Percentiles rank a stretch among this genome's conserved stretches.
These are phyloP conservation scores for Prunus campanulata DNA, from an alignment of 306 rosid genomes.

Conservation along the genomic window DNA sequence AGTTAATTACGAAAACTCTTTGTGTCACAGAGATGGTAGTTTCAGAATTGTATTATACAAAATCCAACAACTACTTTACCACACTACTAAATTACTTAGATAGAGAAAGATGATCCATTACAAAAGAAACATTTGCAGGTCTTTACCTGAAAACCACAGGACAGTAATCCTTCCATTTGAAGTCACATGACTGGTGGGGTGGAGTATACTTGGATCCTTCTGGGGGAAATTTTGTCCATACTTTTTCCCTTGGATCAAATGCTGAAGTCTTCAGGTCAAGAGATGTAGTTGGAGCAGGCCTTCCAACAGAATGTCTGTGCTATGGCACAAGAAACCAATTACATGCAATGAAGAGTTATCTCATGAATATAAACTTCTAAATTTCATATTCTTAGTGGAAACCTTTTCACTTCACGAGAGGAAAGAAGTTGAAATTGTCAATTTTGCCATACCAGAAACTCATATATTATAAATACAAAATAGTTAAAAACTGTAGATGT, in stretches of 20 bases:
- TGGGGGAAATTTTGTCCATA: constrained; percentile 93
- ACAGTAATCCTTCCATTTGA: constrained; percentile 96
- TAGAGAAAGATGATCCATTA: constrained; percentile 14
- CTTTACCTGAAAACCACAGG: constrained; percentile 90
- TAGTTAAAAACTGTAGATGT: neutral
- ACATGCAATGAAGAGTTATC: constrained; percentile 28
- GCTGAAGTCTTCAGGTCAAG: constrained; percentile 87
- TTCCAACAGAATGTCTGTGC: constrained; percentile 95
- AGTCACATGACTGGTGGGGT: constrained; percentile 84
- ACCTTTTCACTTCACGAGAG: neutral
- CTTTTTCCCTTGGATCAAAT: constrained; percentile 89
- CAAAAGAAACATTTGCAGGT: constrained; percentile 15
- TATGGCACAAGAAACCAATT: constrained; percentile 60
- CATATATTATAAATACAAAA: too few relatives aligned
- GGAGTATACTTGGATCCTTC: constrained; percentile 97
- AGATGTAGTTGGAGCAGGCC: constrained; percentile 89
- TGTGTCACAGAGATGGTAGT: neutral
- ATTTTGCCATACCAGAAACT: neutral
- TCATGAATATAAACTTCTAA: constrained; percentile 10
- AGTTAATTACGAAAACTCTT: neutral
- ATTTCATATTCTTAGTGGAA: neutral
- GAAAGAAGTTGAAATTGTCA: neutral
- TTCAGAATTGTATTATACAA: neutral
- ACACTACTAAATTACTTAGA: neutral
- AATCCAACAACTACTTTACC: neutral